Base-by-base conservation (phyloP, 495 filamentous ascomycete species). In the Penicillium macrosclerotiorum region DNA sequence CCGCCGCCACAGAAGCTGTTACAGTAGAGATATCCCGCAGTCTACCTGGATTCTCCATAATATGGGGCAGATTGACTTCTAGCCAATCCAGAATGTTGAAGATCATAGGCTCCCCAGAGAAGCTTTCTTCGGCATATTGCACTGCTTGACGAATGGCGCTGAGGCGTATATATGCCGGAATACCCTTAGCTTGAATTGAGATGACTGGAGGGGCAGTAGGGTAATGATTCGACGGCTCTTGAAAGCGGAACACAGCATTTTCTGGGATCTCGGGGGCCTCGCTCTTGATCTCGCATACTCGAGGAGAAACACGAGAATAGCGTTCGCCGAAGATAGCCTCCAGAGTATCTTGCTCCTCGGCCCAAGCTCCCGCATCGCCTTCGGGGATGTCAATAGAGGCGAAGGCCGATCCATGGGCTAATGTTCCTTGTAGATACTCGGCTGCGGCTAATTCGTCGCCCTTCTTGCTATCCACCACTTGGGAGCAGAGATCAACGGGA, bases 81-180 rank as follows among this genome's bases (percentile, higher is more conserved):
- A 96, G 62, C 90, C 91, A 98, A 64, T 95, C 89, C 12, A 92
- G 69, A 20, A 96, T 75, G 41, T 88, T 86, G 64, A 89, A 98
- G 8, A 95, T 78, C 83, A 94, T 93, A 37, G 86, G 83, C 51
- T 91, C 85, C 19, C 91, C 94, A 12, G 82, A 61, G 30, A 94
- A 74, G 33, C 78, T 78, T 23, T 80, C 73, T 37, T 75, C 65
- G 1, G 90, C 83, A 63, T 88, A 79, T 12, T 77, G 68, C 3
- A 95, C 74, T 2, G 81, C 80, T 64, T 85, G 85, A 49, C 89
- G 85, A 59, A 92, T 86, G 12, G 94, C 82, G 56, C 90, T 95
- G 3, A 98, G 74, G 33, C 89, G 85, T 50, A 97, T 95, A 54
- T 97, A 94, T 6, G 92, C 85, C 5, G 93, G 93, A n/a, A 98